Conservation (phyloP, 1,284 basidiomycete species). For the Bjerkandera adusta region DNA sequence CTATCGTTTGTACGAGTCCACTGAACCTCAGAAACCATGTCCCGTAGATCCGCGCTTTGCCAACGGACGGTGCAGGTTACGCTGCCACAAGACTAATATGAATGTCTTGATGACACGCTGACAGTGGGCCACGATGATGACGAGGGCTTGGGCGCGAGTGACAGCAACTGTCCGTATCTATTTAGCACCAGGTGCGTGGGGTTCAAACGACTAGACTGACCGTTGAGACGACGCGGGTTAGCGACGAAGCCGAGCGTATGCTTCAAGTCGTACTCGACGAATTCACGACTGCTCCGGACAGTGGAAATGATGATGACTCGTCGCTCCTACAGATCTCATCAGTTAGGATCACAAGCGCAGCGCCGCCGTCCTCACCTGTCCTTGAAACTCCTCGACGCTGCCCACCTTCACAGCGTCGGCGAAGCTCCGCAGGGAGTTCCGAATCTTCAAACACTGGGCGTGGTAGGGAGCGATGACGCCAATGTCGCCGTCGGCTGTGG, state of each 20-base stretch:
- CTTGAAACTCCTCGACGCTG: constrained; percentile 63
- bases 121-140: constrained; percentile 55
- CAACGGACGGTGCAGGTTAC: no score
- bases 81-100: no score
- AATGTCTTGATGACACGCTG: no score
- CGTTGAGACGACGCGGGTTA: constrained; percentile 44
- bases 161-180: constrained; percentile 26
- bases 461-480: constrained; percentile 56
- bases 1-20: no score
- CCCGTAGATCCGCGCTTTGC: no score
- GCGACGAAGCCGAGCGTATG: constrained; percentile 47
- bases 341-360: background rate
- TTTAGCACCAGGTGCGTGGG: background rate
- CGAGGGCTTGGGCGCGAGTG: constrained; percentile 52
- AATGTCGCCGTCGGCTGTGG: constrained; percentile 39
- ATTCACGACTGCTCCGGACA: constrained; percentile 38
- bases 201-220: constrained; percentile 26
- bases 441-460: constrained; percentile 49
- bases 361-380: constrained; percentile 41
- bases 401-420: constrained; percentile 46
- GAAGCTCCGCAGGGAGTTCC: constrained; percentile 33
- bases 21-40: no score
- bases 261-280: constrained; percentile 37
- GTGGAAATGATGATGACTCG: constrained; percentile 43
- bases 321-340: constrained; percentile 34